Evolutionary conservation across 352 stramenopile species (phyloP), one percentile per base, ranked within the genome.

Genomic region (Globisporangium irregulare): DNA sequence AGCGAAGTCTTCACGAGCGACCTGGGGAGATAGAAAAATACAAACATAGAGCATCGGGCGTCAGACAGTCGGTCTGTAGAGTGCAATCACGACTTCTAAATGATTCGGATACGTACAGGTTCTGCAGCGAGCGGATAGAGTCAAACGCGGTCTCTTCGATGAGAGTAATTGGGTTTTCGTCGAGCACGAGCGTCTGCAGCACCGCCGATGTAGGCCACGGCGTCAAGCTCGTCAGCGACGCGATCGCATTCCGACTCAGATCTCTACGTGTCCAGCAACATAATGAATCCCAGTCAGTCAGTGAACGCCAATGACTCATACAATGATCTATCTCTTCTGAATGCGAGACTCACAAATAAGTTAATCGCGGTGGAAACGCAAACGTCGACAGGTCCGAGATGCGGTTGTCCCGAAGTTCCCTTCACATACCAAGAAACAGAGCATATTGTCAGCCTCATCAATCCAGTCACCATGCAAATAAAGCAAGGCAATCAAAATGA

Each of bases 121-220:
- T 75, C 69, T 89, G 75, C 50, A 92, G 68, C 18, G 76, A 73
- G 5, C 75, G 71, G 7, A 93, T 69, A 27, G 67, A 57, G 14
- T 59, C 64, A 68, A 93, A 88, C 0, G 84, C 77, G 14, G 79
- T 59, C 12, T 70, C 57, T 0, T 60, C 76, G 22, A 93, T 70
- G 1, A 64, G 69, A 3, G 55, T 51, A 41, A 93, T 67, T 10
- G 62, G 46, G 61, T 93, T 93, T 18, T 65, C 71, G 38, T 93
- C 76, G 4, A 93, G 73, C 29, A 87, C 32, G 12, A 93, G 71
- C 68, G 79, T 91, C 72, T 84, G 81, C 32, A 93, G 69, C 41
- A 82, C 60, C 3, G 68, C 64, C 3, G 80, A 70, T 22, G 70
- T 59, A 0, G 82, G 81, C 84, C 82, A 91, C 10, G 82, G 73